These are phyloP conservation scores for Camelina sativa DNA, from an alignment of 345 rosid genomes.

Conservation along the genomic window DNA sequence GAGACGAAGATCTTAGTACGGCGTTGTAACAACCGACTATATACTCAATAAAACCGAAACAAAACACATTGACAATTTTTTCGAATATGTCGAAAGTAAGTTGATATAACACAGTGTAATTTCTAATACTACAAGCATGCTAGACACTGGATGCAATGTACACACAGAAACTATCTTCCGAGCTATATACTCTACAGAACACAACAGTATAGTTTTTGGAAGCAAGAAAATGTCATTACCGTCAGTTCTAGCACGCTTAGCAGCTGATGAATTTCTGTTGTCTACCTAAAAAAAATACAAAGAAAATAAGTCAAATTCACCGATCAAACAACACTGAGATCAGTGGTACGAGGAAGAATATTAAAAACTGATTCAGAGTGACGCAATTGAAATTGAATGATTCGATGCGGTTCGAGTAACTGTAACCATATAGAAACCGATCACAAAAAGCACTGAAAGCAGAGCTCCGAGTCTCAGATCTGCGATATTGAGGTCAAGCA, in stretches of 20 bases:
- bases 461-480: constrained; percentile 36
- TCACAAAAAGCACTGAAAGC: neutral
- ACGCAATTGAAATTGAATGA: constrained; percentile 12
- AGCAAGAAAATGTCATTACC: constrained; percentile 55
- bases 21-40: neutral
- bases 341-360: neutral
- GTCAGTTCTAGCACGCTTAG: constrained; percentile 98
- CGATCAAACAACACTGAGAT: constrained; percentile 5
- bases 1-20: neutral
- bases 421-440: neutral
- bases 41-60: neutral
- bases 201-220: neutral
- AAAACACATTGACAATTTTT: neutral
- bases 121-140: neutral
- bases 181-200: neutral
- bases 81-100: neutral
- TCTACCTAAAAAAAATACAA: constrained; percentile 66
- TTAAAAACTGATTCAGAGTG: neutral
- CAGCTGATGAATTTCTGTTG: constrained; percentile 91
- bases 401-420: neutral
- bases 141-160: neutral
- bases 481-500: constrained; percentile 1
- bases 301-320: neutral
- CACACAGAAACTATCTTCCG: constrained; percentile 15
- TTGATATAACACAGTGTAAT: neutral